Conservation (phyloP, 768 basidiomycete genomes). For the Agrocybe chaxingu region DNA sequence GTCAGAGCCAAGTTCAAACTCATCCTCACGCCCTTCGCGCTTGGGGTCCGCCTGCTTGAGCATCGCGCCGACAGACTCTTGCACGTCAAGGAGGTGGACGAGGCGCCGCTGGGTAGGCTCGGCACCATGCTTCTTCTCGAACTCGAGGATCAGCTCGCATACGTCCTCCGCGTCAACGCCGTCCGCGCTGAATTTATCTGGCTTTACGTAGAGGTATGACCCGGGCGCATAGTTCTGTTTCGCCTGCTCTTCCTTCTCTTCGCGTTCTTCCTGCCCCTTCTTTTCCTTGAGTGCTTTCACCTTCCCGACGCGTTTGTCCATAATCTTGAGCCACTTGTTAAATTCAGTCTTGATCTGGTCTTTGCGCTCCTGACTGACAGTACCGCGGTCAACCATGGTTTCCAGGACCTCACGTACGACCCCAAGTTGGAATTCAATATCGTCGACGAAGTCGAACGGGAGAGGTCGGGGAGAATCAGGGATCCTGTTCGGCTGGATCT, state of each 20-base stretch:
- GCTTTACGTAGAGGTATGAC: background rate
- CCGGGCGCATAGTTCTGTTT: background rate
- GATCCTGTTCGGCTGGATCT: background rate
- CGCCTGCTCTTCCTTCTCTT: constrained; percentile 4
- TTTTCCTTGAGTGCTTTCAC: background rate
- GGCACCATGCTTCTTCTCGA: background rate
- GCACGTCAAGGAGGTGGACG: constrained; percentile 23
- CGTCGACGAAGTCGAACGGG: background rate
- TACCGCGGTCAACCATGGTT: constrained; percentile 1
- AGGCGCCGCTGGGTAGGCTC: constrained; percentile 9
- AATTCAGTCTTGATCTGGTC: background rate
- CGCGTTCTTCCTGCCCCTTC: constrained; percentile 1
- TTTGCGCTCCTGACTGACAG: background rate
- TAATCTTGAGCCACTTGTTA: constrained; percentile 7
- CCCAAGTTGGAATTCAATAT: background rate
- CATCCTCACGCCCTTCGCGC: background rate
- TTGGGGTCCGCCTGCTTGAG: constrained; percentile 10
- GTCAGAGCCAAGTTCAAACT: constrained; percentile 1
- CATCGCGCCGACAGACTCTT: constrained; percentile 18
- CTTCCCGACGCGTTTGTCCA: constrained; percentile 2
- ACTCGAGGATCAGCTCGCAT: constrained; percentile 8
- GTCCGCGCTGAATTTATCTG: background rate
- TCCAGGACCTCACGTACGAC: background rate
- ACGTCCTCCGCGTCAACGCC: constrained; percentile 1
- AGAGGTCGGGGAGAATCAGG: background rate